Base-by-base conservation (phyloP, 2,329 filamentous ascomycete genomes). In the Exophiala dermatitidis region DNA sequence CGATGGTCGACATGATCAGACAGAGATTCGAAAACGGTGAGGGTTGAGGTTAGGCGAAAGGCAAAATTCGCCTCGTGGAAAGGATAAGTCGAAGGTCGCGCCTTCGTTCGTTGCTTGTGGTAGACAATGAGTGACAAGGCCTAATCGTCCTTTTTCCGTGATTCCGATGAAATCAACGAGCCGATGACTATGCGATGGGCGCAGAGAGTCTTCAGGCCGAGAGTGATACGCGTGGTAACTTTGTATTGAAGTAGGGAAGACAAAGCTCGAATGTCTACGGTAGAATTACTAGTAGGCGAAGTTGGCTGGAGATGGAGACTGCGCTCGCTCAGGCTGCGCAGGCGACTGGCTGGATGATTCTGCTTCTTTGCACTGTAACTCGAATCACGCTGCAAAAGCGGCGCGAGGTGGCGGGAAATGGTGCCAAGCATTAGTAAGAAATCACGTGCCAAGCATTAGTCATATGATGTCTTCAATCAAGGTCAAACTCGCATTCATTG, bases 1-100 rank as follows among this genome's bases (percentile, higher is more conserved):
- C 75, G 34, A 62, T 60, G 8, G 55, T 53, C 50, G 61, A 54
- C 61, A 63, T 63, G 32, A 8, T 50, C 19, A 45, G 48, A 45
- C 10, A 48, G n/a, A 31, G 26, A 8, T 29, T 7, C 7, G 7
- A 46, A 30, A 38, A 9, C 19, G 26, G 41, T 28, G 30, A 45
- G 9, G 30, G 33, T 34, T 46, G 12, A 30, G 7, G 28, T 41
- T 28, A 9, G 26, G 8, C 37, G 36, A 31, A 38, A 40, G 43
- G 43, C 36, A 40, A 34, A 40, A 48, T 52, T 45, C 41, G 52
- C 51, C 48, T 52, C 40, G 30, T 38, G n/a, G 30, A 8, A 33
- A 36, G 47, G 47, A 37, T 34, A 30, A 47, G 34, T 31, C 30
- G 47, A 42, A n/a, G 30, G 48, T 57, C 54, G 54, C 48, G 50